These are phyloP conservation scores for Umbilicus rupestris DNA, from an alignment of 164 flowering plant species.

Conservation along the genomic window DNA sequence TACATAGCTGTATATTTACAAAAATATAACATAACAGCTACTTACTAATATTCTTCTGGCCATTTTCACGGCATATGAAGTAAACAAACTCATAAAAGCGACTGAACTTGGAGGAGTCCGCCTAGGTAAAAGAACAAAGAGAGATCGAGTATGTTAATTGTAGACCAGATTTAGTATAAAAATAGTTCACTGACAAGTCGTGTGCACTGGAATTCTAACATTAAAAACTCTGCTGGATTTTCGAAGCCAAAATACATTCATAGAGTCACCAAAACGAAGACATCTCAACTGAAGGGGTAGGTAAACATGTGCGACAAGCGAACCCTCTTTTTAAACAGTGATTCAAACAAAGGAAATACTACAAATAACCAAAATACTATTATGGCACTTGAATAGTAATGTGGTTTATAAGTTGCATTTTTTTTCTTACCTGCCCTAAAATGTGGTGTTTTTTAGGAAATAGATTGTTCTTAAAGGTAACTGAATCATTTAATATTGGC, in stretches of 20 bases:
- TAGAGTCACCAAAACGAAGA: not conserved
- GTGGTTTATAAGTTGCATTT: no score
- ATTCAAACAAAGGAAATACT: no score
- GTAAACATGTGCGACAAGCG: no score
- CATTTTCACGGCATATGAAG: conserved; percentile 84
- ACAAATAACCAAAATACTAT: no score
- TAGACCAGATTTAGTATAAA: not conserved
- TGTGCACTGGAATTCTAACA: not conserved
- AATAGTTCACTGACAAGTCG: not conserved
- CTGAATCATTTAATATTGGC: no score
- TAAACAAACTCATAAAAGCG: conserved; percentile 87
- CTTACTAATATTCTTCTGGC: conserved; percentile 62
- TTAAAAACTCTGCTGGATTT: not conserved
- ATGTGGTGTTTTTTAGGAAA: no score
- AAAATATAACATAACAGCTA: not conserved
- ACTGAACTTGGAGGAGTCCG: conserved; percentile 56
- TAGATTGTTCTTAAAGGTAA: no score
- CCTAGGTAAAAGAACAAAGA: conserved; percentile 32
- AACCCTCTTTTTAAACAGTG: no score
- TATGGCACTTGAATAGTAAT: no score
- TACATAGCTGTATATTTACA: not conserved
- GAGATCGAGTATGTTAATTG: not conserved
- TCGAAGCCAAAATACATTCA: not conserved
- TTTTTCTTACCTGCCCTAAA: no score
- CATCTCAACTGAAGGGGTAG: no score